These are phyloP conservation scores for Lactuca saligna DNA, from an alignment of 129 eudicot genomes.

Conservation along the genomic window DNA sequence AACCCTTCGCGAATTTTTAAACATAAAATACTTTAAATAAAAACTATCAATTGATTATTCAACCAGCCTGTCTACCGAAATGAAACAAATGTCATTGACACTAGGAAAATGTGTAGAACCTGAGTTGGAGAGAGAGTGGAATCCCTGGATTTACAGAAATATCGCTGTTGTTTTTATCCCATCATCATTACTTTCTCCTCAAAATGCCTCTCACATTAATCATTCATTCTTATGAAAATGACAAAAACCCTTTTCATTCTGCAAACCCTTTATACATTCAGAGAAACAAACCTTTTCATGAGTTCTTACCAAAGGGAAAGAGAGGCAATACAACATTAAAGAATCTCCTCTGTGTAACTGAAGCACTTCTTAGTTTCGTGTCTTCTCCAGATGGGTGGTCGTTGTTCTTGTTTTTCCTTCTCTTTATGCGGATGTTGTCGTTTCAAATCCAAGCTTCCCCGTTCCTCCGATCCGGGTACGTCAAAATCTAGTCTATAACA, in stretches of 20 bases:
- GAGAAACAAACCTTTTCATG: conserved; percentile 4
- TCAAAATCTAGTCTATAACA: not conserved
- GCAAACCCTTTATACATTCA: conserved; percentile 14
- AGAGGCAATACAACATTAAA: not conserved
- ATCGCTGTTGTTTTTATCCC: conserved; percentile 27
- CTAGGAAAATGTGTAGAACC: not conserved
- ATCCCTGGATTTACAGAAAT: conserved; percentile 16
- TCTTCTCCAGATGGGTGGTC: conserved; percentile 48
- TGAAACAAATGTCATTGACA: not conserved
- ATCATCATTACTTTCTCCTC: conserved; percentile 17
- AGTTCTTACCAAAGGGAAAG: not conserved
- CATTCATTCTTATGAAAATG: conserved; percentile 20
- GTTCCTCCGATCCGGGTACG: conserved; percentile 61
- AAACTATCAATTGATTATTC: too few relatives aligned
- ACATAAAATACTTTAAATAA: too few relatives aligned
- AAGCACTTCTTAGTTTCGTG: not conserved
- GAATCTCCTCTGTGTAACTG: not conserved
- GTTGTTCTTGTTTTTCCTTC: conserved; percentile 39
- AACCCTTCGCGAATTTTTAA: too few relatives aligned
- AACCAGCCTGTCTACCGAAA: too few relatives aligned
- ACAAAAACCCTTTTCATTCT: conserved; percentile 27
- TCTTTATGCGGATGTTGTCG: conserved; percentile 45
- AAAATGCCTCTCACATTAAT: conserved; percentile 11
- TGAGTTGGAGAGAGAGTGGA: conserved; percentile 11
- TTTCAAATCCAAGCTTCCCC: conserved; percentile 38